phyloP scores from a whole-genome alignment of 2,329 filamentous ascomycete species.

The Huntiella bhutanensis region DNA sequence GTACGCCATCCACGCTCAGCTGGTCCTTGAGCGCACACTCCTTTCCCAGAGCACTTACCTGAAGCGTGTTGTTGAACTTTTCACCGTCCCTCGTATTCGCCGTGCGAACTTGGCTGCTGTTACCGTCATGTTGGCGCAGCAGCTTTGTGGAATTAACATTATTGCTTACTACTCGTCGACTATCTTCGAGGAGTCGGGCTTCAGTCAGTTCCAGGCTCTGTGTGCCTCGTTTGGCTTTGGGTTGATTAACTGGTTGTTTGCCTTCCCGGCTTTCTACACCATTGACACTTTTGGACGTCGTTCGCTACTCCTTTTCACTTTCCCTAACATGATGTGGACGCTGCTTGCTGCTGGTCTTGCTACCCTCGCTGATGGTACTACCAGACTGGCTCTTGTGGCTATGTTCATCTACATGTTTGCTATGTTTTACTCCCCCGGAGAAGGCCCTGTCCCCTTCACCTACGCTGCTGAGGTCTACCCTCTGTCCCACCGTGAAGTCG shows the following conservation, averaged over 20 bases:
- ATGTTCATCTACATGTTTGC: constrained; percentile 47
- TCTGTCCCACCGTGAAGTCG: constrained; percentile 42
- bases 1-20: constrained; percentile 32
- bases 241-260: constrained; percentile 43
- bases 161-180: constrained; percentile 30
- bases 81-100: constrained; percentile 37
- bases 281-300: constrained; percentile 49
- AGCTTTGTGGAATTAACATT: constrained; percentile 39
- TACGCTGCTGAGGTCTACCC: constrained; percentile 47
- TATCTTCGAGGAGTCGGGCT: constrained; percentile 26
- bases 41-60: constrained; percentile 25
- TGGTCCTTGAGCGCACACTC: constrained; percentile 18
- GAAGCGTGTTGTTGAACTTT: constrained; percentile 34
- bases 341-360: constrained; percentile 26
- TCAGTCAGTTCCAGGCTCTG: constrained; percentile 21
- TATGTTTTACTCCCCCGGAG: constrained; percentile 46
- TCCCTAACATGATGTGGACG: constrained; percentile 46
- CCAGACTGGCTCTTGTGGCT: constrained; percentile 34
- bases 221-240: constrained; percentile 27
- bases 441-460: constrained; percentile 40
- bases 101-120: constrained; percentile 47
- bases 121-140: constrained; percentile 48
- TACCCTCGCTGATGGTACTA: constrained; percentile 21
- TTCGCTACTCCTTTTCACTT: constrained; percentile 42
- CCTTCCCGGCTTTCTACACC: constrained; percentile 46